Evolutionary conservation across 805 yeast genomes (phyloP).

Genomic region (Candida xiaguanensis): DNA sequence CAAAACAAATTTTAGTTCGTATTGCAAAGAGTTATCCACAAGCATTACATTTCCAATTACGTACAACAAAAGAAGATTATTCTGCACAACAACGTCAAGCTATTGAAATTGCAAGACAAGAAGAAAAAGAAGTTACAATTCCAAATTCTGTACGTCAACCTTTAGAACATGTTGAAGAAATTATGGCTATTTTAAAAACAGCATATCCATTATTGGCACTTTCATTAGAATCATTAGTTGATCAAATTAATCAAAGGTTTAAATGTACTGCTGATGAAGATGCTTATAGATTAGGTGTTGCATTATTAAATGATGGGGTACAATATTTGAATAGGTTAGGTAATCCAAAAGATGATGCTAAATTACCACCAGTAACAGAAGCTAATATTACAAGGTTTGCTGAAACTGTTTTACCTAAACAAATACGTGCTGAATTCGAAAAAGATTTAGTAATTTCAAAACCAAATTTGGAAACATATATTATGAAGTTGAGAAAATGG

Average conservation of each 20-base stretch:
- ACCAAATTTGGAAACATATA: constrained; percentile 86
- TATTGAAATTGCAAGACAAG: constrained; percentile 28
- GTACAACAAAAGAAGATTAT: constrained; percentile 94
- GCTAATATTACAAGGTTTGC: constrained; percentile 85
- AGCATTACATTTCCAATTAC: constrained; percentile 90
- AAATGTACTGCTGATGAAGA: constrained; percentile 94
- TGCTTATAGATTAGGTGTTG: constrained; percentile 89
- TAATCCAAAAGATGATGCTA: constrained; percentile 83
- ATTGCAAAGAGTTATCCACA: constrained; percentile 98
- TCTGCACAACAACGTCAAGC: constrained; percentile 81
- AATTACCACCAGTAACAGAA: constrained; percentile 87
- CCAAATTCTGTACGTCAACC: constrained; percentile 56
- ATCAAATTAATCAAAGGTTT: constrained; percentile 90
- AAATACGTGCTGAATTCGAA: constrained; percentile 85
- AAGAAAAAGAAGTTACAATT: constrained; percentile 5
- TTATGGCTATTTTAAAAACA: constrained; percentile 92
- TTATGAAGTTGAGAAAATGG: constrained; percentile 84
- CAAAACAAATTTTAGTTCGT: constrained; percentile 79
- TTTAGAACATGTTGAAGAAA: constrained; percentile 89
- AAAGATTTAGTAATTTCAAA: constrained; percentile 82
- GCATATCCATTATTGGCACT: constrained; percentile 93
- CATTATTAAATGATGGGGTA: constrained; percentile 88
- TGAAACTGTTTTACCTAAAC: constrained; percentile 86
- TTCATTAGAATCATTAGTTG: constrained; percentile 90
- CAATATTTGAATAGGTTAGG: constrained; percentile 84